These are phyloP conservation scores for Tetratostichococcus sp. DNA, from an alignment of 139 green algal genomes.

Conservation along the genomic window DNA sequence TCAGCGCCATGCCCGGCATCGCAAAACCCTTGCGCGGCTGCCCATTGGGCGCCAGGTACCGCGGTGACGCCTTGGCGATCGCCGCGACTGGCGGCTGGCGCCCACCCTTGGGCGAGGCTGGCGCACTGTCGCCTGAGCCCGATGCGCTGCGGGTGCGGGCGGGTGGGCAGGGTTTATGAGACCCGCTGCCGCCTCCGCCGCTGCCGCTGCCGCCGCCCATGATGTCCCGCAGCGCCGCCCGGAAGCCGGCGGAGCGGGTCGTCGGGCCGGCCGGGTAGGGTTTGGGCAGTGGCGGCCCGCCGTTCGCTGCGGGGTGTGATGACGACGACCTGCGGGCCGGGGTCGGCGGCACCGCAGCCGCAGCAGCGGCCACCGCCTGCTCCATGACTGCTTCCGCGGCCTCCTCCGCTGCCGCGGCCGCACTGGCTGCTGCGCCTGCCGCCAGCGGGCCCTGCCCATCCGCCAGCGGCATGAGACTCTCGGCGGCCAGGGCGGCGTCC, in stretches of 20 bases:
- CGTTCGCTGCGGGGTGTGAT: too few relatives aligned
- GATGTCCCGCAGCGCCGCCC: background rate
- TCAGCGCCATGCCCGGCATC: background rate
- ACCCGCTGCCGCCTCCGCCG: background rate
- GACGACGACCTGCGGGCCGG: too few relatives aligned
- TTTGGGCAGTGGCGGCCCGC: background rate
- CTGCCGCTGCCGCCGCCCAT: background rate
- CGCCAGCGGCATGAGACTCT: background rate
- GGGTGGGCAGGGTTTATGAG: too few relatives aligned
- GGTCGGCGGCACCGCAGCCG: too few relatives aligned
- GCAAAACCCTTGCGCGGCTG: slow-evolving; percentile 71
- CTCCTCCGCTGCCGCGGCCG: too few relatives aligned
- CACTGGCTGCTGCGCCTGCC: background rate
- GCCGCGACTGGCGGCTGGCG: background rate
- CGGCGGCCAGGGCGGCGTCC: background rate
- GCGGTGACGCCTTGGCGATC: slow-evolving; percentile 10
- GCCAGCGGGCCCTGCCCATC: background rate
- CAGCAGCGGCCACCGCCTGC: background rate
- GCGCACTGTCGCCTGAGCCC: too few relatives aligned
- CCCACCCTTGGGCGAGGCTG: background rate
- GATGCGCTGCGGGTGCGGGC: too few relatives aligned
- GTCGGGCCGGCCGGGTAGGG: too few relatives aligned
- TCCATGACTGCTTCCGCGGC: background rate
- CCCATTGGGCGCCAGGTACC: slow-evolving; percentile 77
- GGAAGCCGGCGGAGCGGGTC: background rate